Conservation (phyloP, 306 rosid species). For the Hylodesmum podocarpum region DNA sequence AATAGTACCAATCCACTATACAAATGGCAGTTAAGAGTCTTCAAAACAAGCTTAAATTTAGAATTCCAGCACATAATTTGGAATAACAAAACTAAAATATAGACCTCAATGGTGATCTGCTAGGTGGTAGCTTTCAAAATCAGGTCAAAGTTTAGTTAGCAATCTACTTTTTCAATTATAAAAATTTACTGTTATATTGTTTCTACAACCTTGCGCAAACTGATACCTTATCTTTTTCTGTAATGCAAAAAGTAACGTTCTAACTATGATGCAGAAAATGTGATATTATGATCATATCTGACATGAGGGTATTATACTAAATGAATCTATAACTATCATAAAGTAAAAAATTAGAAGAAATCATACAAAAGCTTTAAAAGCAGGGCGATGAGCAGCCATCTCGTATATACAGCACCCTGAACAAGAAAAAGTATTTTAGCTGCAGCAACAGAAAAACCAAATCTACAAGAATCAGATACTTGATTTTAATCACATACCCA, state of each 20-base stretch:
- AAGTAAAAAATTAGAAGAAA: constrained; percentile 29
- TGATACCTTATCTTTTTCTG: background rate
- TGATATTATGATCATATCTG: constrained; percentile 6
- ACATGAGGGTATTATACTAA: background rate
- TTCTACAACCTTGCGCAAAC: constrained; percentile 10
- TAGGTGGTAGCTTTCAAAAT: background rate
- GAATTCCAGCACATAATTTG: background rate
- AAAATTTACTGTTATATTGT: background rate
- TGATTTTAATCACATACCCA: constrained; percentile 59
- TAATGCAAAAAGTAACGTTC: background rate
- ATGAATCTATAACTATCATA: background rate
- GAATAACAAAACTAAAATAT: background rate
- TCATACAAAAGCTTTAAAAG: constrained; percentile 98
- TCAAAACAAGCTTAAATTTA: background rate
- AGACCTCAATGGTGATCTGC: background rate
- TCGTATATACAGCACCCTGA: constrained; percentile 98
- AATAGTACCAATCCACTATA: background rate
- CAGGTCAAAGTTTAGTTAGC: background rate
- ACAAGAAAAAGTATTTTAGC: constrained; percentile 39
- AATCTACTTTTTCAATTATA: constrained; percentile 9
- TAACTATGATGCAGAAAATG: background rate
- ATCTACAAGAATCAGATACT: background rate
- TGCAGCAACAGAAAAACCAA: constrained; percentile 20
- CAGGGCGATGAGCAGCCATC: constrained; percentile 99
- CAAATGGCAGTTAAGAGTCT: constrained; percentile 16